Evolutionary conservation across 1,284 basidiomycete genomes (phyloP).

Genomic region (Schizophyllum amplum): DNA sequence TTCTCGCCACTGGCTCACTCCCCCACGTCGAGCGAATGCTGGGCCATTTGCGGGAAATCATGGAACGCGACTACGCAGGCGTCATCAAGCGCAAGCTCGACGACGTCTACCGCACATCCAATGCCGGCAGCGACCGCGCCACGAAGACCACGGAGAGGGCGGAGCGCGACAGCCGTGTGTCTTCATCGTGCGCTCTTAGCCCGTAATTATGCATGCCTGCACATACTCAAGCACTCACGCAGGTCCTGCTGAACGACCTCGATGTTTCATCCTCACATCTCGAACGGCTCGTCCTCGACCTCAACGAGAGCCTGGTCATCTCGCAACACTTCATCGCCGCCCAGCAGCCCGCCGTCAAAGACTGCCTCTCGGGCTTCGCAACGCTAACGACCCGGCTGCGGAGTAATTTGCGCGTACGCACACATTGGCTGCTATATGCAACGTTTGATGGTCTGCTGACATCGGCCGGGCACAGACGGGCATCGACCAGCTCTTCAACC

Average conservation of each 20-base stretch:
- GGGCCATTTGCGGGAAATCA: constrained; percentile 57
- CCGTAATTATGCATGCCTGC: constrained; percentile 1
- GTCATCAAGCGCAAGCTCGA: constrained; percentile 81
- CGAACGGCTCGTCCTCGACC: constrained; percentile 71
- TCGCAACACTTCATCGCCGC: constrained; percentile 61
- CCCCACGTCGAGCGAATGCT: constrained; percentile 51
- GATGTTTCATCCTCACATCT: constrained; percentile 83
- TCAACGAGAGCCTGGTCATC: constrained; percentile 48
- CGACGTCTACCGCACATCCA: constrained; percentile 63
- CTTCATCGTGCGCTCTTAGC: constrained; percentile 62
- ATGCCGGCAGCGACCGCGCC: constrained; percentile 31
- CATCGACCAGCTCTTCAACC: constrained; percentile 91
- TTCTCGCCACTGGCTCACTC: constrained; percentile 68
- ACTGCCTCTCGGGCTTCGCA: constrained; percentile 41
- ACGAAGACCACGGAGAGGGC: constrained; percentile 53
- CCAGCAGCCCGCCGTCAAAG: constrained; percentile 45
- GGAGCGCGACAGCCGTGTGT: constrained; percentile 69
- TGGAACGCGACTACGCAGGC: constrained; percentile 76
- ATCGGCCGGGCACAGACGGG: constrained; percentile 63
- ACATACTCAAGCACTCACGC: background rate
- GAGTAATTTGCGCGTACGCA: constrained; percentile 65
- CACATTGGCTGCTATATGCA: no score
- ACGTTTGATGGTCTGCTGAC: no score
- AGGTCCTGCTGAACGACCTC: constrained; percentile 86
- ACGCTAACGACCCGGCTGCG: constrained; percentile 57